phyloP scores from a whole-genome alignment of 306 rosid genomes.

The Hippophae gyantsensis region DNA sequence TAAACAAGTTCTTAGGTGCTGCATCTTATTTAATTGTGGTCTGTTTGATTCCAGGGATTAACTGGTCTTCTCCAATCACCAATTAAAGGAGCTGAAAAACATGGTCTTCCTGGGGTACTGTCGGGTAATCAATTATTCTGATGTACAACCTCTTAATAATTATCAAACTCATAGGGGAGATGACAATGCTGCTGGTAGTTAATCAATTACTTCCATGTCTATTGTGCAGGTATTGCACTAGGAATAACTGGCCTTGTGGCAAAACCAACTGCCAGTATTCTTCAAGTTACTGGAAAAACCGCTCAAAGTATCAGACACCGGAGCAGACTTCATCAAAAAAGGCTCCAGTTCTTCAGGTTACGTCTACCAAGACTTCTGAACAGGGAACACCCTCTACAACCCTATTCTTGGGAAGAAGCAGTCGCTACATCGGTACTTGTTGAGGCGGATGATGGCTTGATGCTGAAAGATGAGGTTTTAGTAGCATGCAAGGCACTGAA shows the following conservation, averaged over 20 bases:
- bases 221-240: slow-evolving; percentile 66
- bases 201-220: slow-evolving; percentile 15
- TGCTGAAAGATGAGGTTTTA: slow-evolving; percentile 61
- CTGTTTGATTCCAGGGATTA: slow-evolving; percentile 56
- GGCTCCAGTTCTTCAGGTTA: slow-evolving; percentile 46
- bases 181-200: slow-evolving; percentile 6
- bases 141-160: not conserved
- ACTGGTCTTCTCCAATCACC: slow-evolving; percentile 98
- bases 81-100: slow-evolving; percentile 87
- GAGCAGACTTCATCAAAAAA: slow-evolving; percentile 59
- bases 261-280: slow-evolving; percentile 94
- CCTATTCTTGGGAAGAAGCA: slow-evolving; percentile 91
- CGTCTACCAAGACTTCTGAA: slow-evolving; percentile 71
- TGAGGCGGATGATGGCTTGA: slow-evolving; percentile 54
- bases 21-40: slow-evolving; percentile 4
- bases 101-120: slow-evolving; percentile 95
- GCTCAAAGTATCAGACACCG: slow-evolving; percentile 85
- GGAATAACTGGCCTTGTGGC: slow-evolving; percentile 90
- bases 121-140: slow-evolving; percentile 44
- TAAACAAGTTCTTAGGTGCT: not conserved
- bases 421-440: slow-evolving; percentile 61
- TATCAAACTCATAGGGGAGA: not conserved
- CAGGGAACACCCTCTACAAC: slow-evolving; percentile 52
- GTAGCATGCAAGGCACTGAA: slow-evolving; percentile 69
- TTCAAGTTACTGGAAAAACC: slow-evolving; percentile 90